phyloP scores from a whole-genome alignment of 495 filamentous ascomycete genomes.

The Neurospora sp. region DNA sequence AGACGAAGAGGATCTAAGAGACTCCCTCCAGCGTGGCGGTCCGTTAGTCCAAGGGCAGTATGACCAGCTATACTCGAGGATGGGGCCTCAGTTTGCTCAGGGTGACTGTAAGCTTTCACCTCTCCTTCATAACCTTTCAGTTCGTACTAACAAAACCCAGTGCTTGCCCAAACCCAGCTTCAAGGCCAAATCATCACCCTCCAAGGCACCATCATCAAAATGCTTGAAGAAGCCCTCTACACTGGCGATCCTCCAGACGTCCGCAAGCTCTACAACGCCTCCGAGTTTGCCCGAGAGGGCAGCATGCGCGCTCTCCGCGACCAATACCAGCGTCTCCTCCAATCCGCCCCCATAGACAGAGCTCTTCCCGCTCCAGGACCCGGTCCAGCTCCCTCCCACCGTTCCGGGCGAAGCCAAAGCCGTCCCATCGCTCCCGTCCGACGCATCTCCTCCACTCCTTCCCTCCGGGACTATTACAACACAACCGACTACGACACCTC shows the following conservation, averaged over 20 bases:
- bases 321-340: constrained; percentile 24
- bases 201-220: constrained; percentile 21
- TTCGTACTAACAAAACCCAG: not conserved
- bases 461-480: constrained; percentile 3
- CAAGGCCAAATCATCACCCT: constrained; percentile 28
- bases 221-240: constrained; percentile 22
- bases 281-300: constrained; percentile 25
- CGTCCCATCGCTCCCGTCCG: constrained; percentile 12
- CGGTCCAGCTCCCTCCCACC: not conserved
- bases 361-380: not conserved
- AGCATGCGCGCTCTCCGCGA: constrained; percentile 26
- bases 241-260: constrained; percentile 18
- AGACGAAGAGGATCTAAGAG: constrained; percentile 12
- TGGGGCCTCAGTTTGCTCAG: constrained; percentile 23
- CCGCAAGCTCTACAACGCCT: constrained; percentile 20
- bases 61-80: constrained; percentile 13
- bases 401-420: not conserved
- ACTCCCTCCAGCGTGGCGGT: constrained; percentile 19
- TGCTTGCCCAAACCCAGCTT: constrained; percentile 26
- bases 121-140: not conserved
- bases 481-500: not conserved
- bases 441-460: constrained; percentile 19
- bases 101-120: constrained; percentile 20
- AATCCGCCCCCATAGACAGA: not conserved
- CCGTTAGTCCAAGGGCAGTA: constrained; percentile 20